phyloP scores from a whole-genome alignment of 768 basidiomycete genomes.

The Coprinopsis sp. region DNA sequence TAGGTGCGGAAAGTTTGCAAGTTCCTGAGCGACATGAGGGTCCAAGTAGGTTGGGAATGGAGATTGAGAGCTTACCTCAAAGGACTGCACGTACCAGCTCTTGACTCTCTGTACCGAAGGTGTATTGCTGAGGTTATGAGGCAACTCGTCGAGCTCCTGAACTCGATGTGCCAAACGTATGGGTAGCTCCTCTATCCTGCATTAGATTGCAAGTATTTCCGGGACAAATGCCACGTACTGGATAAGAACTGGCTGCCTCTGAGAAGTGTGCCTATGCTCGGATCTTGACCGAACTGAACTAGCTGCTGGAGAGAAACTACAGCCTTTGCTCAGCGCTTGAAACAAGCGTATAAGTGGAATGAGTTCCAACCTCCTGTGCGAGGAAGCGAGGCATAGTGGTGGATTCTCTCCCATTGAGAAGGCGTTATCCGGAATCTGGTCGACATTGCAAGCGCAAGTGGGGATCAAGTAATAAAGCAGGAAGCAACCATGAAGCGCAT shows the following conservation, averaged over 20 bases:
- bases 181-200: conserved; percentile 76
- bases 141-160: conserved; percentile 91
- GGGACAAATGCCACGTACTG: conserved; percentile 35
- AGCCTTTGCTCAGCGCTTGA: conserved; percentile 33
- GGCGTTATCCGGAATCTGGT: conserved; percentile 70
- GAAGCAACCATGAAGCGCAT: too few relatives aligned
- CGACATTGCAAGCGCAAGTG: too few relatives aligned
- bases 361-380: conserved; percentile 76
- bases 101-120: conserved; percentile 90
- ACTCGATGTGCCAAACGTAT: conserved; percentile 94
- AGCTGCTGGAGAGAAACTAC: conserved; percentile 94
- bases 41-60: conserved; percentile 9
- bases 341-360: conserved; percentile 23
- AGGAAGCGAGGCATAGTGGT: conserved; percentile 87
- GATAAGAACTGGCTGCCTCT: conserved; percentile 86
- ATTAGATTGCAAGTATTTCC: not conserved
- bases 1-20: conserved; percentile 82
- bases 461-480: too few relatives aligned
- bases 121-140: conserved; percentile 89
- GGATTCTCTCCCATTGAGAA: conserved; percentile 84
- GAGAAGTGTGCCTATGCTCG: conserved; percentile 89
- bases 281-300: conserved; percentile 96
- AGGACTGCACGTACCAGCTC: conserved; percentile 98
- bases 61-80: conserved; percentile 61
- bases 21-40: conserved; percentile 52